Base-by-base conservation (phyloP, 1,284 basidiomycete species). In the Pulveroboletus sp. region DNA sequence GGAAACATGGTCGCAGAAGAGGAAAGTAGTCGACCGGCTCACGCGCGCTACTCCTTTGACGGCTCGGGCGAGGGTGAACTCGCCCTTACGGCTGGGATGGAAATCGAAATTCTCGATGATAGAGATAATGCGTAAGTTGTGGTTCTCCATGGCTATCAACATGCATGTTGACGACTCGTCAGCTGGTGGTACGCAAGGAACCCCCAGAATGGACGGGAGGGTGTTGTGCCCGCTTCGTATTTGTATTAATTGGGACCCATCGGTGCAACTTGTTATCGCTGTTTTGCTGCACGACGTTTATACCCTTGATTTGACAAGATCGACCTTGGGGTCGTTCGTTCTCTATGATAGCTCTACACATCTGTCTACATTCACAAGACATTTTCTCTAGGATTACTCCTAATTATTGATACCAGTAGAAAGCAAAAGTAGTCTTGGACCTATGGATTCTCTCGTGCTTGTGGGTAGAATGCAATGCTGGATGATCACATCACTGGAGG, bases 151-250 rank as follows among this genome's bases (percentile, higher is more conserved):
- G 5, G 60, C 36, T 18, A 28, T 3, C 25, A 5, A 6, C 4
- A 33, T 14, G 39, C 15, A 20, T 43, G 29, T 18, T 67, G 25
- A 69, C 24, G 38, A 40, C 9, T 1, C 4, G 43, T 55, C 60
- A 94, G 93, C 52, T 96, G 94, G 93, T 96, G 93, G 93, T 95
- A 91, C 68, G 91, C 89, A 54, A 83, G 91, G 44, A 91, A 95
- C 70, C 77, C 84, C 24, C 82, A 81, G 52, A 87, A 87, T 49
- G 90, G 92, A 18, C 81, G 79, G 50, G 92, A 95, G 75, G 93
- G 93, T 29, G 90, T 95, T 25, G 90, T 96, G 50, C 93, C 93
- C 8, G 90, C 92, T 49, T 87, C 92, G 58, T 96, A 94, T 79
- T 78, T 91, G 75, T 91, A 89, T 75, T 91, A 79, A 80, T 61